Base-by-base conservation (phyloP, 1,139 yeast species). In the Hanseniaspora sp. region DNA sequence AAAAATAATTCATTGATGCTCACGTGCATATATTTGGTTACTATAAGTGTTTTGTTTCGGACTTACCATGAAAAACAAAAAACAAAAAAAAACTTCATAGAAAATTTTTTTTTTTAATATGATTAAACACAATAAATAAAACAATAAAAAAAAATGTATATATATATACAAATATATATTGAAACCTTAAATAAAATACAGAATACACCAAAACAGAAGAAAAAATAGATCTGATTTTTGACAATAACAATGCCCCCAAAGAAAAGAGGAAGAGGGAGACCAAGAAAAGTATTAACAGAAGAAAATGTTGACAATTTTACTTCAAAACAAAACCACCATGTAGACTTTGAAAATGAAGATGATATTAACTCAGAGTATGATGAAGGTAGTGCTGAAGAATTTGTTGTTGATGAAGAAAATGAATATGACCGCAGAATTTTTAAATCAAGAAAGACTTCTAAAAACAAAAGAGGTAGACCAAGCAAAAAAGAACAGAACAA, bases 161-260 rank as follows among this genome's bases (percentile, higher is more conserved):
- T 23, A 23, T 23, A 23, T 23, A 23, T 23, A 23, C 4, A 23
- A 23, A 23, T 23, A 23, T 23, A 23, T 23, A 3, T 23, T 23
- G 23, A 23, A 23, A 3, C 23, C 23, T 23, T 23, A 23, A 23
- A 3, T 23, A 23, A 23, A 23, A 23, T 23, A 23, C 23, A 23
- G 23, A 23, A 23, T 23, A 23, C 23, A 23, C 23, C 23, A 23
- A 23, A 23, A 23, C 23, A 23, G 23, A 23, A 23, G 23, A 23
- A 23, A 23, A 23, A 23, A 23, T 2, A 23, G 23, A 23, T 23
- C 23, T 3, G 23, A 23, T 23, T 23, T 23, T 23, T 23, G 4
- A 23, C 23, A 23, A 2, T 23, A 23, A 56, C 29, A 23, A 64
- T 64, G 66, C 62, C 65, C 37, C 64, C 64, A 35, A 61, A 58